These are phyloP conservation scores for Penicillium sp. DNA, from an alignment of 2,329 filamentous ascomycete species.

Conservation along the genomic window DNA sequence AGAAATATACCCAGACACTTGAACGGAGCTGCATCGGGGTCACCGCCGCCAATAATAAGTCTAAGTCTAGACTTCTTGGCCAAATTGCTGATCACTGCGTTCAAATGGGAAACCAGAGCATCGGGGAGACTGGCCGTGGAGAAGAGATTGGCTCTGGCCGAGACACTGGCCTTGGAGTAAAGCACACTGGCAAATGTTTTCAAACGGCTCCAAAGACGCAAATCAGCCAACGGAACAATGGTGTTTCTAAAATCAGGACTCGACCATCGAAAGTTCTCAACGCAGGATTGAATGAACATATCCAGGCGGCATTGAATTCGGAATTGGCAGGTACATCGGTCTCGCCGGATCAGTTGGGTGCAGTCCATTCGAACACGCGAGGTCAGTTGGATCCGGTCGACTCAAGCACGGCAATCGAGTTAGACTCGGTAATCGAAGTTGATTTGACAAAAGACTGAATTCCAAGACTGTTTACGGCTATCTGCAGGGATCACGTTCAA, in stretches of 20 bases:
- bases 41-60: no score
- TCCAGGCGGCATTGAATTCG: background rate
- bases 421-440: background rate
- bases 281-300: background rate
- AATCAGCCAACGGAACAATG: background rate
- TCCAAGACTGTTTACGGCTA: background rate
- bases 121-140: background rate
- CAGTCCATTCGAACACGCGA: background rate
- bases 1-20: background rate
- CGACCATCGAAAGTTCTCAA: no score
- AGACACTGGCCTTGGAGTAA: background rate
- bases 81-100: background rate
- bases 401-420: background rate
- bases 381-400: background rate
- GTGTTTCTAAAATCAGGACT: background rate
- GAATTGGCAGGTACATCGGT: background rate
- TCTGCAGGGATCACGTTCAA: background rate
- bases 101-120: background rate
- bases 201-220: background rate
- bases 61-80: background rate
- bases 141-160: no score
- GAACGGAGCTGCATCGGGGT: background rate
- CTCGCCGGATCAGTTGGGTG: no score
- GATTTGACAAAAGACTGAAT: background rate
- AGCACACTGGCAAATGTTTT: background rate